phyloP scores from a whole-genome alignment of 108 stramenopile genomes.

The Nitzschia sp. region DNA sequence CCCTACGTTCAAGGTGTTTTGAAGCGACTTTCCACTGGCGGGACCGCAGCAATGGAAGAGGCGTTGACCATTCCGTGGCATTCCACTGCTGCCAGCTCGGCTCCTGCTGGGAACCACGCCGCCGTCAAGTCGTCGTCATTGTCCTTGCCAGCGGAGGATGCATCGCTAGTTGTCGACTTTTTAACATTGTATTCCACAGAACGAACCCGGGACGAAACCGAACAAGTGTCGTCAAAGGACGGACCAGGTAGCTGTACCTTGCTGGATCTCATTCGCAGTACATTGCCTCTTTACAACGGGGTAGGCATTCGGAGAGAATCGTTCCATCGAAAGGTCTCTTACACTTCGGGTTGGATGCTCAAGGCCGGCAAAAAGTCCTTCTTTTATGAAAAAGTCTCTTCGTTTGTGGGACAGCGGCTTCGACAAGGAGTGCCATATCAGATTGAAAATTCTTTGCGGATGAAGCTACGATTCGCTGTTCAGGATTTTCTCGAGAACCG shows the following conservation, averaged over 20 bases:
- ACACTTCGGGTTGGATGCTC: slow-evolving; percentile 8
- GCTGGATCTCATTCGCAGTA: slow-evolving; percentile 6
- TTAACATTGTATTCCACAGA: not conserved
- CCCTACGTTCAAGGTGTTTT: not conserved
- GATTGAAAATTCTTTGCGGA: slow-evolving; percentile 4
- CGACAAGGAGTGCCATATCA: not conserved
- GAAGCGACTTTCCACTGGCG: not conserved
- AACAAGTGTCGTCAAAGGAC: not conserved
- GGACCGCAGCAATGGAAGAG: not conserved
- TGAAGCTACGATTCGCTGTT: slow-evolving; percentile 11
- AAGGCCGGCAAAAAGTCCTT: not conserved
- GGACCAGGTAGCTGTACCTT: not conserved
- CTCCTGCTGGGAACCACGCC: no score
- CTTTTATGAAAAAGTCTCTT: not conserved
- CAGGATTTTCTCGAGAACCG: slow-evolving; percentile 9
- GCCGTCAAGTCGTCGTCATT: not conserved
- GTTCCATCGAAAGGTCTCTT: slow-evolving; percentile 2
- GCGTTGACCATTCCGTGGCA: not conserved
- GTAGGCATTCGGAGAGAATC: slow-evolving; percentile 4
- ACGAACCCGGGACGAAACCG: not conserved
- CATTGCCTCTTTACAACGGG: slow-evolving; percentile 1
- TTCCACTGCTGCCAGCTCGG: no score
- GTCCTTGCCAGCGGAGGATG: slow-evolving; percentile 4
- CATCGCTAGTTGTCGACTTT: slow-evolving; percentile 8
- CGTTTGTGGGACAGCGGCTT: not conserved